These are phyloP conservation scores for Penicillium riverlandense DNA, from an alignment of 495 filamentous ascomycete species.

Conservation along the genomic window DNA sequence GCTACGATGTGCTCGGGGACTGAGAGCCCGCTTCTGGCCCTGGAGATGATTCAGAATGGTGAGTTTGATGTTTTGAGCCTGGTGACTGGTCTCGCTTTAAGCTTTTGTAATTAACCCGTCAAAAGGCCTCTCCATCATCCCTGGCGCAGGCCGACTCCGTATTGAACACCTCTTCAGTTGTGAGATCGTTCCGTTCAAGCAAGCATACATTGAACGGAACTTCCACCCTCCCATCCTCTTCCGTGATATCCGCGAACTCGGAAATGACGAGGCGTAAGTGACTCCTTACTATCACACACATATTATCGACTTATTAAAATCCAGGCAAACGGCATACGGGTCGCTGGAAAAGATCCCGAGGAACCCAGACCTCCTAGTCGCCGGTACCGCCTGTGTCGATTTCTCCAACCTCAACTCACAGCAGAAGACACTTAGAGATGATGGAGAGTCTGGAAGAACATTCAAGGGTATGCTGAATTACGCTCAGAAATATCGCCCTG, in stretches of 20 bases:
- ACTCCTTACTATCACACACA: conserved; percentile 1
- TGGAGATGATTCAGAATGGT: conserved; percentile 45
- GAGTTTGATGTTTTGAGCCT: conserved; percentile 8
- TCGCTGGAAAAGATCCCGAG: conserved; percentile 48
- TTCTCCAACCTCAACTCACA: conserved; percentile 42
- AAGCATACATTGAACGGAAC: conserved; percentile 75
- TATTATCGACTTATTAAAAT: conserved; percentile 12
- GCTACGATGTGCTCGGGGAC: conserved; percentile 82
- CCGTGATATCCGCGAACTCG: conserved; percentile 61
- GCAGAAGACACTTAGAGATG: conserved; percentile 33
- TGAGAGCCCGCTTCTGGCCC: conserved; percentile 65
- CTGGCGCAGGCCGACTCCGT: neutral
- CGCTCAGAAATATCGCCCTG: conserved; percentile 46
- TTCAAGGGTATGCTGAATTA: conserved; percentile 59
- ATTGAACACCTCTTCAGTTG: conserved; percentile 67
- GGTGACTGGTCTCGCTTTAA: neutral
- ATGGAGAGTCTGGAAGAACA: conserved; percentile 64
- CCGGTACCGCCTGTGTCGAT: conserved; percentile 75
- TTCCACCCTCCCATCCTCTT: conserved; percentile 57
- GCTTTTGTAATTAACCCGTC: no score
- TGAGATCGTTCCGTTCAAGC: conserved; percentile 73
- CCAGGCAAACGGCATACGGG: conserved; percentile 67
- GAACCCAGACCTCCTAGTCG: conserved; percentile 60
- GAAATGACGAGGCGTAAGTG: conserved; percentile 49
- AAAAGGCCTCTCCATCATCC: no score